Conservation (phyloP, 345 rosid species). For the Pelargonium nanum region DNA sequence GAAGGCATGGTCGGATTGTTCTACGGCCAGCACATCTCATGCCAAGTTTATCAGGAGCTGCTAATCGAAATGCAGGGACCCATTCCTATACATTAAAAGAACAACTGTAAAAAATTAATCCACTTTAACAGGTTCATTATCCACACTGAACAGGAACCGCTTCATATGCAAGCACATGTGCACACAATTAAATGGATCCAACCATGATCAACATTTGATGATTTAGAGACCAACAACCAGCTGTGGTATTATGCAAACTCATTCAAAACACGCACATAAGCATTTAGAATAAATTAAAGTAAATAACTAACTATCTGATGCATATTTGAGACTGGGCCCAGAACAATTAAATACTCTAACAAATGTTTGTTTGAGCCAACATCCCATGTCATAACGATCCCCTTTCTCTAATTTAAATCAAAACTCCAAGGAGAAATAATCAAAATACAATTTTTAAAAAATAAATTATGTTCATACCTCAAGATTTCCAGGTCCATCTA, state of each 20-base stretch:
- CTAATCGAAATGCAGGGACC: slow-evolving; percentile 25
- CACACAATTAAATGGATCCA: neutral
- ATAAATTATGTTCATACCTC: slow-evolving; percentile 22
- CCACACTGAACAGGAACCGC: neutral
- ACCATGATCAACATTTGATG: neutral
- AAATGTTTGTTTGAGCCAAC: neutral
- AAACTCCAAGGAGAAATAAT: neutral
- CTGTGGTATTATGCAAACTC: no score
- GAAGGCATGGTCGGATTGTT: slow-evolving; percentile 32
- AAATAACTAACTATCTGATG: no score
- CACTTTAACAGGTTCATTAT: neutral
- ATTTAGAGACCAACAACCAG: neutral
- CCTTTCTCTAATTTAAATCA: neutral
- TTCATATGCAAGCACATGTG: neutral
- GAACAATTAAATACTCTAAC: neutral
- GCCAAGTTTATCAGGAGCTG: slow-evolving; percentile 34
- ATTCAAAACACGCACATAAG: no score
- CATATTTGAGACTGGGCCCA: neutral
- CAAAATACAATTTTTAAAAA: neutral
- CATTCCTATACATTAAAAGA: slow-evolving; percentile 27
- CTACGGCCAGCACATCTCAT: slow-evolving; percentile 34
- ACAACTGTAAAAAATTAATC: neutral
- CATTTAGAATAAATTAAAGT: no score
- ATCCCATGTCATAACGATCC: neutral
- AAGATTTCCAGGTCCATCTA: slow-evolving; percentile 25